These are phyloP conservation scores for Nigrograna mackinnonii DNA, from an alignment of 2,329 filamentous ascomycete species.

Conservation along the genomic window DNA sequence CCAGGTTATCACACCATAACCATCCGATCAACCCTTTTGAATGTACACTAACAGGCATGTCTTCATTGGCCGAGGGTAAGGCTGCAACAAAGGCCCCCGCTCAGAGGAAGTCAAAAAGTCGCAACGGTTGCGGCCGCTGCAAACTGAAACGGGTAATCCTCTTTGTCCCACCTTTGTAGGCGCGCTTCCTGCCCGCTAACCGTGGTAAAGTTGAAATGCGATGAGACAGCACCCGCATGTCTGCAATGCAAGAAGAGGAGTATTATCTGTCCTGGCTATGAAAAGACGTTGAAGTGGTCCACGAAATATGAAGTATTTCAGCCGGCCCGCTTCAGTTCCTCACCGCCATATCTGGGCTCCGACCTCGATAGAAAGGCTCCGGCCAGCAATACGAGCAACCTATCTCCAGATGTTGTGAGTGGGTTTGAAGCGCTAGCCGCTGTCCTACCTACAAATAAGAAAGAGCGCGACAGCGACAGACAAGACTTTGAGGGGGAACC, in stretches of 20 bases:
- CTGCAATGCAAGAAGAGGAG: slow-evolving; percentile 48
- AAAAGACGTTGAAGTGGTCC: slow-evolving; percentile 52
- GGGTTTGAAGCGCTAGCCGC: slow-evolving; percentile 41
- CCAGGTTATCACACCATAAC: slow-evolving; percentile 20
- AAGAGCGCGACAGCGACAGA: no score
- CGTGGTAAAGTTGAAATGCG: slow-evolving; percentile 45
- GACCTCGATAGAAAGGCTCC: no score
- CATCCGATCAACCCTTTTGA: slow-evolving; percentile 15
- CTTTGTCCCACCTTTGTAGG: slow-evolving; percentile 1
- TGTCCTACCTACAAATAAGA: slow-evolving; percentile 35
- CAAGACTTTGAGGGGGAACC: no score
- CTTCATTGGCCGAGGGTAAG: slow-evolving; percentile 30
- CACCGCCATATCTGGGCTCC: no score
- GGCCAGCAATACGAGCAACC: slow-evolving; percentile 12
- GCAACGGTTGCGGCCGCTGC: slow-evolving; percentile 39
- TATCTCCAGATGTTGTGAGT: slow-evolving; percentile 34
- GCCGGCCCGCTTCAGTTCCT: slow-evolving; percentile 29
- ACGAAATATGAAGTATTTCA: slow-evolving; percentile 53
- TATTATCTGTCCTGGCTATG: slow-evolving; percentile 50
- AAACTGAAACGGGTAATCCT: slow-evolving; percentile 37
- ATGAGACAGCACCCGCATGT: slow-evolving; percentile 48
- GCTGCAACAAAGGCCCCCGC: slow-evolving; percentile 27
- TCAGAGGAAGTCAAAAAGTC: slow-evolving; percentile 39
- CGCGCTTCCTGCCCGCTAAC: slow-evolving; percentile 17
- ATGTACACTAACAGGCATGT: slow-evolving; percentile 24